Base-by-base conservation (phyloP, 805 yeast species). In the Lipomyces spencermartinsiae region DNA sequence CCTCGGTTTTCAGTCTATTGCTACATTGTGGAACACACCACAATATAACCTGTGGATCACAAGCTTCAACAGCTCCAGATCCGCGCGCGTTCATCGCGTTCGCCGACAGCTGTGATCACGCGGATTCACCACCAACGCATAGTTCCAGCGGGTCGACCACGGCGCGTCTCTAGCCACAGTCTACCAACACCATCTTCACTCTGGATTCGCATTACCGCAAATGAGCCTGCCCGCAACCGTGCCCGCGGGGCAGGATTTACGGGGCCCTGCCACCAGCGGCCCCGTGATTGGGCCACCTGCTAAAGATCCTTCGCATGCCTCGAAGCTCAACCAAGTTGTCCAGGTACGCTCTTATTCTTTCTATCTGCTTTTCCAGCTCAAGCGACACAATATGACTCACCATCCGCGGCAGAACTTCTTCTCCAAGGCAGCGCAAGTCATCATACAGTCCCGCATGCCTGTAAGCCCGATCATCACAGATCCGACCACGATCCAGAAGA, bases 391-490 rank as follows among this genome's bases (percentile, higher is more conserved):
- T 22, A 22, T 37, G 53, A 12, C 61, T 56, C 25, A 62, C 46
- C 43, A 12, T 12, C 5, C 14, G 19, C 22, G 31, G 29, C 33
- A 80, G 77, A 80, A 80, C 73, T 80, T 79, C 74, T 82, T 78
- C 73, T 62, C 78, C 25, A 81, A 81, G 66, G 76, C 81, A 34
- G 81, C 78, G 31, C 78, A 78, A 58, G 73, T 81, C 31, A 73
- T 81, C 49, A 67, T 77, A 12, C 78, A 76, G 63, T 73, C 80
- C 14, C 74, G 81, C 22, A 67, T 73, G 31, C 56, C 68, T 16
- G 67, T 74, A n/a, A 43, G 59, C 35, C 77, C 79, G 2, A 67
- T 71, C 10, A 62, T 61, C 19, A 43, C 49, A 43, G 49, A 43
- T 19, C 49, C 22, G 4, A 64, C 73, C 19, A 56, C 73, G 10